Base-by-base conservation (phyloP, 352 stramenopile genomes). In the Phytopythium vexans region DNA sequence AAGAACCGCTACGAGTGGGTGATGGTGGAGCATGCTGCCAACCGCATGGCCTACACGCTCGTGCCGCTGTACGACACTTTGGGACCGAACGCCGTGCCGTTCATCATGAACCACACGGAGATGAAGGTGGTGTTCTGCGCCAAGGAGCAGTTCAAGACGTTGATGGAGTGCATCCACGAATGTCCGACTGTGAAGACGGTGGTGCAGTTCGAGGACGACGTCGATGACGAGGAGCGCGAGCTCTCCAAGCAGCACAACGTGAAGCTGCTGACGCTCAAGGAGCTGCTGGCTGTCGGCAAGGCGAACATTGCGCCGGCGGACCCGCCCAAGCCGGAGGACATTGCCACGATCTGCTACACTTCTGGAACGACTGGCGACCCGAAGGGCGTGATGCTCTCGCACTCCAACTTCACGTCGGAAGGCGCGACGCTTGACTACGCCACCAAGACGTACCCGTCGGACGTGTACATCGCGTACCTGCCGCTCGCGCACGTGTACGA, bases 401-500 rank as follows among this genome's bases (percentile, higher is more conserved):
- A 92, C 54, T 61, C 50, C 48, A 87, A 82, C 44, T 64, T 77
- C 44, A 65, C 68, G 52, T 56, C 66, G 8, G 69, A 57, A 15
- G 37, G 46, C 5, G 42, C 54, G 8, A 57, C 54, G 27, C 21
- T 44, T 11, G 34, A 61, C 14, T 40, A 61, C 34, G 64, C 62
- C 14, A 64, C 54, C 7, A 39, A 56, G 8, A 31, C 53, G 0
- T 47, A 51, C 15, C 36, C 58, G 8, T 50, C 58, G 4, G 65
- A 76, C 36, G 34, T 71, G 16, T 66, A 98, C 58, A 66, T 98
- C 35, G 96, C 85, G 11, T 98, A 98, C 64, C 68, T 98, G 38
- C 94, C 95, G 14, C 64, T 98, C 31, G 88, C 93, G 6, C 95
- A 98, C 63, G 92, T 97, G 41, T 97, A 97, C 58, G 95, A 98